Evolutionary conservation across 345 rosid genomes (phyloP).

Genomic region (Combretum micranthum): DNA sequence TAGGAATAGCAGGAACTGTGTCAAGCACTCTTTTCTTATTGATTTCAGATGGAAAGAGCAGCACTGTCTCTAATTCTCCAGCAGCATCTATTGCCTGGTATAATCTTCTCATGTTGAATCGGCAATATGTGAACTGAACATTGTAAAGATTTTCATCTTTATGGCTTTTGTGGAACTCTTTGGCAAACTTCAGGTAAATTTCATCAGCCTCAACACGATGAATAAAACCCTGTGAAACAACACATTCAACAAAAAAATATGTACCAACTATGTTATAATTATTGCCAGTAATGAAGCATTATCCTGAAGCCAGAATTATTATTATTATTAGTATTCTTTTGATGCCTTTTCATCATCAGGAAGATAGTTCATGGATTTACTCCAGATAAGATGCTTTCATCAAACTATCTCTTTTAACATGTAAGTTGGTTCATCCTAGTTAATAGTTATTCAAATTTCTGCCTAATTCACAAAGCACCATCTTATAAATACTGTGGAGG

Average conservation of each 20-base stretch:
- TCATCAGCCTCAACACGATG: conserved; percentile 89
- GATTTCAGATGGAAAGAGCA: conserved; percentile 58
- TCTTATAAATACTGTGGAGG: too few relatives aligned
- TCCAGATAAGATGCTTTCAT: not conserved
- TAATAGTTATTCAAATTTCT: too few relatives aligned
- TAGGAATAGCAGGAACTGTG: conserved; percentile 45
- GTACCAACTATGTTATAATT: too few relatives aligned
- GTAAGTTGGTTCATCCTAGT: too few relatives aligned
- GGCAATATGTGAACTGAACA: conserved; percentile 65
- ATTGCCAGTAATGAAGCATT: too few relatives aligned
- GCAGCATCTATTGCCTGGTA: conserved; percentile 77
- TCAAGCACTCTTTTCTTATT: conserved; percentile 39
- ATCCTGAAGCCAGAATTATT: too few relatives aligned
- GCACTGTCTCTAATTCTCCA: conserved; percentile 26
- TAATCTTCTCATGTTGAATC: conserved; percentile 58
- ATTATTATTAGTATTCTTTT: too few relatives aligned
- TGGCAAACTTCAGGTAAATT: conserved; percentile 54
- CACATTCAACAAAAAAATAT: too few relatives aligned
- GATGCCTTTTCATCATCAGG: not conserved
- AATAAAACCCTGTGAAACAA: conserved; percentile 51
- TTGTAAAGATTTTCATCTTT: conserved; percentile 44
- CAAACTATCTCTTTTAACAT: too few relatives aligned
- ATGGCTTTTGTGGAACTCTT: conserved; percentile 44
- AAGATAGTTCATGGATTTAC: not conserved
- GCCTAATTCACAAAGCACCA: too few relatives aligned